Base-by-base conservation (phyloP, 768 basidiomycete genomes). In the Exidia glandulosa region DNA sequence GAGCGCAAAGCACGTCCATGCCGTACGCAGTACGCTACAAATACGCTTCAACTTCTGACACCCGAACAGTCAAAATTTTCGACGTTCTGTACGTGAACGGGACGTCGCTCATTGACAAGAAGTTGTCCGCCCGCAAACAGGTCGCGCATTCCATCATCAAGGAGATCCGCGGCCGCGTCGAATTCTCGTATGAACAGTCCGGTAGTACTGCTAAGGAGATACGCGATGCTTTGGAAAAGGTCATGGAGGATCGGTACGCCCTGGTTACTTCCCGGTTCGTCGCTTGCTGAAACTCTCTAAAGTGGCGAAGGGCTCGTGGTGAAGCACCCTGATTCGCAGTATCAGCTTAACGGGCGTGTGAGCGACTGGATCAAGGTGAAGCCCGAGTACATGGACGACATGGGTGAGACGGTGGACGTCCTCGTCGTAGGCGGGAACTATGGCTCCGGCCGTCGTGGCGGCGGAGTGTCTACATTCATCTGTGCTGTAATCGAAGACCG, bases 281-380 rank as follows among this genome's bases (percentile, higher is more conserved):
- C 23, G 47, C 23, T 41, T 13, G 55, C 50, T 56, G 56, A 56
- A 10, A 32, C 30, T 23, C n/a, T n/a, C n/a, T n/a, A n/a, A n/a
- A 84, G 91, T 59, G 96, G 96, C 3, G 96, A 98, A 71, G 96
- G 96, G 0, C 75, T 99, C 13, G 88, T 98, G 7, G 80, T 98
- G 61, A 99, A 99, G 70, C 87, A 93, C 64, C 86, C 86, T 0
- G 73, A 81, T 27, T 82, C 88, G 0, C 79, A 85, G 62, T 99
- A 99, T 71, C 77, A 83, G 13, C 74, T 96, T 47, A 94, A 94
- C 65, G 92, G 90, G 1, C 78, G 96, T 61, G 91, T 88, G 65
- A 81, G 84, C 70, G 87, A 90, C 66, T 99, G 96, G 95, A 84
- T 95, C 67, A 99, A 99, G 75, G 87, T 93, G 27, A 90, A 91